Conservation (phyloP, 805 yeast genomes). For the Suhomyces kilbournensis region DNA sequence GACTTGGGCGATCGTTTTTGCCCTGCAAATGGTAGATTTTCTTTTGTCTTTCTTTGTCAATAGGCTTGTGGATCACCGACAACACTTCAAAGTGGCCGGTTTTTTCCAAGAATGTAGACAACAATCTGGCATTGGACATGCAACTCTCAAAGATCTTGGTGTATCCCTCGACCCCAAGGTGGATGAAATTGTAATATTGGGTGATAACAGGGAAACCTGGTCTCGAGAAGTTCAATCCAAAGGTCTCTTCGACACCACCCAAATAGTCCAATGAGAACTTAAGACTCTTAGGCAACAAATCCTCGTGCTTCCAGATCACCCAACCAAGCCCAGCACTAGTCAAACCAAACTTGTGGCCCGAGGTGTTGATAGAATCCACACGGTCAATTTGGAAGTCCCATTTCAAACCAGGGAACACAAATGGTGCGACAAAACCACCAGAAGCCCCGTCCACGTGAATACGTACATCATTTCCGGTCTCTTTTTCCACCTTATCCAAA, state of each 20-base stretch:
- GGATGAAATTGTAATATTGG: conserved; percentile 79
- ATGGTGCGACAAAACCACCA: conserved; percentile 88
- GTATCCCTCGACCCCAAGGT: conserved; percentile 73
- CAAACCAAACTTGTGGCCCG: conserved; percentile 91
- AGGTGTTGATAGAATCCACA: conserved; percentile 81
- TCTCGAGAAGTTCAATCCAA: conserved; percentile 82
- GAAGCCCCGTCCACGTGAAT: conserved; percentile 94
- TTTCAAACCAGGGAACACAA: conserved; percentile 65
- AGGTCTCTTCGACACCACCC: conserved; percentile 87
- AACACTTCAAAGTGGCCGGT: conserved; percentile 68
- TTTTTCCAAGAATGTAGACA: conserved; percentile 58
- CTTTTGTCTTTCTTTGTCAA: conserved; percentile 21
- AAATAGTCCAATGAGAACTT: conserved; percentile 77
- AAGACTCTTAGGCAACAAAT: conserved; percentile 64
- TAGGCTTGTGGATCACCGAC: conserved; percentile 70
- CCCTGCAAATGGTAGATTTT: conserved; percentile 17
- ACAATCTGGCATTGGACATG: conserved; percentile 69
- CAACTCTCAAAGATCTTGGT: conserved; percentile 57
- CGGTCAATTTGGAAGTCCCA: conserved; percentile 84
- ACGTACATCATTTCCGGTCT: conserved; percentile 66
- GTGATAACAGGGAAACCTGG: conserved; percentile 90
- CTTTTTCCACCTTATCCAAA: conserved; percentile 66
- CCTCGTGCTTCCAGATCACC: conserved; percentile 75
- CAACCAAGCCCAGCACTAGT: conserved; percentile 92
- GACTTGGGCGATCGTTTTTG: conserved; percentile 28